Base-by-base conservation (phyloP, 2,329 filamentous ascomycete species). In the Tympanopsis confertula region DNA sequence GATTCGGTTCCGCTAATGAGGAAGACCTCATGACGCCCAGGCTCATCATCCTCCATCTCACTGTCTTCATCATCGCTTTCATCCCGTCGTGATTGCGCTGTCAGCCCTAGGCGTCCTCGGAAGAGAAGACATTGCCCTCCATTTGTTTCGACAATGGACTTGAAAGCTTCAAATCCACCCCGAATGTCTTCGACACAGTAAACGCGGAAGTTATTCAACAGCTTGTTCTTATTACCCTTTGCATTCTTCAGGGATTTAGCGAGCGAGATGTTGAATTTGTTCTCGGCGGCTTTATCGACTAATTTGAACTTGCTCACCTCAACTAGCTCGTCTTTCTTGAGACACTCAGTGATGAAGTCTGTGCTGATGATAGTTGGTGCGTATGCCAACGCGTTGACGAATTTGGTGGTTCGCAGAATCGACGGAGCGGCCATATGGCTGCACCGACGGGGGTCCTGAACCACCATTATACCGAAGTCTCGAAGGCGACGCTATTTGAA, bases 331-430 rank as follows among this genome's bases (percentile, higher is more conserved):
- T 82, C 75, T 20, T 75, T 66, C 35, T 83, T 75, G 10, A 96
- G 66, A 35, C 82, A 86, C 18, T 74, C 68, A 39, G 89, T 83
- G 40, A 98, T 74, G 56, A 86, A 98, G 5, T 74, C 69, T 1
- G 81, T 82, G 35, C 78, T 78, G 38, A 96, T 71, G 32, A 96
- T 74, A 1, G 74, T 70, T 1, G 87, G 86, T 1, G 84, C 87
- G 41, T 77, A 78, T 14, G 91, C 87, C 19, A 98, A 64, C 12
- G 87, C 86, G 43, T 81, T 82, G 36, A 96, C 78, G 53, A 98
- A 98, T 53, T 98, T 98, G 54, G 86, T 78, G 0, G 91, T 98
- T 26, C 91, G 82, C 22, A 95, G 75, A 43, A 96, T 77, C 30
- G 78, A 74, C 1, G 89, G 91, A 3, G 89, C 89, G 22, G 86